Evolutionary conservation across 352 stramenopile species (phyloP), one percentile per base, ranked within the genome.

Genomic region (Globisporangium cystogenes): DNA sequence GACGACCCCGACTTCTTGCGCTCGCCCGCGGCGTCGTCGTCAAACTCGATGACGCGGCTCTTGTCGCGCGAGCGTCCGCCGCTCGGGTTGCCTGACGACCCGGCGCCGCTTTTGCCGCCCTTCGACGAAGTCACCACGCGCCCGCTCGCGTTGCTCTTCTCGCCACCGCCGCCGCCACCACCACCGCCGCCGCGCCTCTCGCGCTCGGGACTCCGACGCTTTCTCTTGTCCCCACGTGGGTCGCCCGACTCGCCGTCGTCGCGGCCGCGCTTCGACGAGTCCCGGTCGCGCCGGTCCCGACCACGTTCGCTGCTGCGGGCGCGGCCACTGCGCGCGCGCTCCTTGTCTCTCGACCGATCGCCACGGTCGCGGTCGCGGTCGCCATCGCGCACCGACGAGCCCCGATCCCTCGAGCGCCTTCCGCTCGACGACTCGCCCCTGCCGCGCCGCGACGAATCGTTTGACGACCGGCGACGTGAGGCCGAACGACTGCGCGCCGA

Each of bases 111-210:
- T 7, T 26, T 42, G 33, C 43, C 64, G 41, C 63, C 52, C 27
- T 57, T 67, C 15, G 69, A 68, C 46, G 72, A 68, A 14, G 72
- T 83, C 26, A 86, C 78, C 24, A 86, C 62, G 40, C 76, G 76
- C 4, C 72, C 68, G 52, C 61, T 72, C 3, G 39, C 59, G 18
- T 70, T 49, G 36, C 21, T 70, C 47, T 68, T 67, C 33, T 73
- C 60, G 20, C 33, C 31, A 8, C 31, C 31, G 7, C 31, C 31
- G 31, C 31, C 31, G 11, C 31, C 31, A 36, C 31, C n/a, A n/a
- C n/a, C 26, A 29, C 26, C 26, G 26, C 26, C 26, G 36, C 36
- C n/a, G 36, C 36, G 40, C 2, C 45, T 49, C 12, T 59, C 60
- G 12, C 53, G 45, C 52, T 70, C 63, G 4, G 27, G 18, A 40